Evolutionary conservation across 257 asterid species (phyloP), one percentile per base, ranked within the genome.

Genomic region (Solanum chaucha): DNA sequence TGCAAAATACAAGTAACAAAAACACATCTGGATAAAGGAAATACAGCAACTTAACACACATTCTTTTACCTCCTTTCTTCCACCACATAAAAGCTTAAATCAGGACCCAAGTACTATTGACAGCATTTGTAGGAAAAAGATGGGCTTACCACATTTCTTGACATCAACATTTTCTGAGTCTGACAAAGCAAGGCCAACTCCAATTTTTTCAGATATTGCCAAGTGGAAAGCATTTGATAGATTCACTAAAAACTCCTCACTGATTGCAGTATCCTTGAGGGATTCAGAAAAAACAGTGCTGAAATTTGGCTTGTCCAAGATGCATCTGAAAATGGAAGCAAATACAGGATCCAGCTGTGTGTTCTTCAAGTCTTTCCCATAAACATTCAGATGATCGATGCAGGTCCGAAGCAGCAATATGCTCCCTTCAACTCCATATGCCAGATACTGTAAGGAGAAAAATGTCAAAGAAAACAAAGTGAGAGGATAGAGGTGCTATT

Each of bases 141-240:
- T 86, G 86, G 46, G 90, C 96, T 93, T 87, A 97, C 99, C 99
- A 90, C 95, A 94, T 90, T 90, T 92, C 91, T 94, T 90, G 89
- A 94, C 87, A 51, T 93, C 96, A 85, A 88, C 86, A 87, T 88
- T 93, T 86, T 97, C 98, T 35, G 99, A 93, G 87, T 91, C 93
- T 11, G 97, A 95, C 90, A 97, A 86, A 38, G 98, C 98, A 90
- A 97, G 98, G 82, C 99, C 98, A 90, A 94, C 84, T 68, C 94
- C 95, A 86, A 97, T 90, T 88, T 92, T 97, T 91, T 97, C 99
- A 83, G 95, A 87, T 59, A 86, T 88, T 10, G 94, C 91, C 92
- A 97, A 89, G 28, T 86, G 90, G 84, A 97, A 88, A 41, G 93
- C 96, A 88, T 85, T 90, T 87, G 94, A 94, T n/a, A 97, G 90